phyloP scores from a whole-genome alignment of 2,329 filamentous ascomycete species.

The Pseudogymnoascus destructans region DNA sequence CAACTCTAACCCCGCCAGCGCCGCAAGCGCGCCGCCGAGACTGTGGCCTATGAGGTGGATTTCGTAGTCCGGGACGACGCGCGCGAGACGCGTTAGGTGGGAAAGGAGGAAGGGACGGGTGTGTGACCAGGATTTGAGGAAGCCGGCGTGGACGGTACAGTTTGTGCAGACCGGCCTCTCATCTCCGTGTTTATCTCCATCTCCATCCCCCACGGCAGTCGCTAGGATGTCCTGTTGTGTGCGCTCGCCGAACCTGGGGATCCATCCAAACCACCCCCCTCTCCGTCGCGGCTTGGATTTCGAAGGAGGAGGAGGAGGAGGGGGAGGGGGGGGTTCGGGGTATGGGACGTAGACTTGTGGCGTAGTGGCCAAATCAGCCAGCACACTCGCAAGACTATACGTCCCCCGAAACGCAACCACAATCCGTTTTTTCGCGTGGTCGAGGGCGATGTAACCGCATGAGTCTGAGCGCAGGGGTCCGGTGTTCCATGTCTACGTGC shows the following conservation, averaged over 20 bases:
- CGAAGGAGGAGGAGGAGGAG: background rate
- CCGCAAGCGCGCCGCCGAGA: conserved; percentile 82
- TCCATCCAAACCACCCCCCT: background rate
- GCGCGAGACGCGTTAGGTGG: conserved; percentile 44
- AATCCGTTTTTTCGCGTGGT: conserved; percentile 49
- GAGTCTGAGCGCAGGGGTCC: conserved; percentile 77
- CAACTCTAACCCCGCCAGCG: conserved; percentile 74
- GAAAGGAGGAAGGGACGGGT: conserved; percentile 59
- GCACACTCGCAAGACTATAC: conserved; percentile 83
- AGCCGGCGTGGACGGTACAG: conserved; percentile 88
- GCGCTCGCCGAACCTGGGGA: background rate
- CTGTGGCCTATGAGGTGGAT: conserved; percentile 69
- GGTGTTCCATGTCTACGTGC: conserved; percentile 65
- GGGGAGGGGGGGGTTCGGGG: conserved; percentile 32
- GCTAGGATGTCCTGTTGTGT: background rate
- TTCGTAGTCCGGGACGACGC: conserved; percentile 51
- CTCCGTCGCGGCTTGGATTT: background rate
- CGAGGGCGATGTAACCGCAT: conserved; percentile 87
- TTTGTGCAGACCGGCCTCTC: conserved; percentile 51
- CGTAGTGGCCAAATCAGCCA: conserved; percentile 77
- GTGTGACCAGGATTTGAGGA: conserved; percentile 71
- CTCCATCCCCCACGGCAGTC: background rate
- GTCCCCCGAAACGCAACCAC: conserved; percentile 87
- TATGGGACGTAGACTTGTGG: conserved; percentile 89
- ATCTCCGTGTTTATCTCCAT: background rate